Percentiles rank a stretch among this genome's conserved stretches.
Conservation (phyloP, 441 rosid species). For the Bruguiera hainesii region DNA sequence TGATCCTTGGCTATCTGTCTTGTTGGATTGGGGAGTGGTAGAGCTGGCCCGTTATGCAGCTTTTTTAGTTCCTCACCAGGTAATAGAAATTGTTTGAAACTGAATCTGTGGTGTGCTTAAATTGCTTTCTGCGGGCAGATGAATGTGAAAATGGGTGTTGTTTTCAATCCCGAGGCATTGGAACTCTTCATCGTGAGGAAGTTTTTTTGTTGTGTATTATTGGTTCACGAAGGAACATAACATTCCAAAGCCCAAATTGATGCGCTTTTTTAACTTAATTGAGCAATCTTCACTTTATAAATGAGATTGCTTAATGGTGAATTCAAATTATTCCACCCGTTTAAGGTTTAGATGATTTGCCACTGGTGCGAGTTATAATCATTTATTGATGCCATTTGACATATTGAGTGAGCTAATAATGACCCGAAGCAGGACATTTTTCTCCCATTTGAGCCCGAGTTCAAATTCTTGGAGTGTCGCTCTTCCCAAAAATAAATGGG, state of each 20-base stretch:
- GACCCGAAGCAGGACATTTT: too few relatives aligned
- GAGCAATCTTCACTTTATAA: slow-evolving; percentile 31
- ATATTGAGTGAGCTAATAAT: not conserved
- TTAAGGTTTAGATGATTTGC: not conserved
- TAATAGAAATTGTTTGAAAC: slow-evolving; percentile 11
- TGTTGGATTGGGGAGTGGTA: slow-evolving; percentile 87
- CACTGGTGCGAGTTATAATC: not conserved
- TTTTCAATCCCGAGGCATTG: slow-evolving; percentile 86
- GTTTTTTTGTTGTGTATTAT: slow-evolving; percentile 55
- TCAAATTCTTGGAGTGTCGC: too few relatives aligned
- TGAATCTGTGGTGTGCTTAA: too few relatives aligned
- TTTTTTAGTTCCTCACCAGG: slow-evolving; percentile 88
- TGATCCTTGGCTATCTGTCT: slow-evolving; percentile 81
- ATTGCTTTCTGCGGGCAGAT: slow-evolving; percentile 38
- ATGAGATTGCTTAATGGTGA: not conserved
- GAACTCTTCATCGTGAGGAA: slow-evolving; percentile 79
- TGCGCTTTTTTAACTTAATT: slow-evolving; percentile 41
- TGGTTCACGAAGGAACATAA: slow-evolving; percentile 62
- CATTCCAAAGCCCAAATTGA: slow-evolving; percentile 62
- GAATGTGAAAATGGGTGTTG: slow-evolving; percentile 86
- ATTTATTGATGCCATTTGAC: not conserved
- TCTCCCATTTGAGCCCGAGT: too few relatives aligned
- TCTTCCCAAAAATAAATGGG: too few relatives aligned
- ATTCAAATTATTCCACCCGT: too few relatives aligned
- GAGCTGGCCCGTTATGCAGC: slow-evolving; percentile 54